Base-by-base conservation (phyloP, 2,329 filamentous ascomycete genomes). In the Biscogniauxia marginata region DNA sequence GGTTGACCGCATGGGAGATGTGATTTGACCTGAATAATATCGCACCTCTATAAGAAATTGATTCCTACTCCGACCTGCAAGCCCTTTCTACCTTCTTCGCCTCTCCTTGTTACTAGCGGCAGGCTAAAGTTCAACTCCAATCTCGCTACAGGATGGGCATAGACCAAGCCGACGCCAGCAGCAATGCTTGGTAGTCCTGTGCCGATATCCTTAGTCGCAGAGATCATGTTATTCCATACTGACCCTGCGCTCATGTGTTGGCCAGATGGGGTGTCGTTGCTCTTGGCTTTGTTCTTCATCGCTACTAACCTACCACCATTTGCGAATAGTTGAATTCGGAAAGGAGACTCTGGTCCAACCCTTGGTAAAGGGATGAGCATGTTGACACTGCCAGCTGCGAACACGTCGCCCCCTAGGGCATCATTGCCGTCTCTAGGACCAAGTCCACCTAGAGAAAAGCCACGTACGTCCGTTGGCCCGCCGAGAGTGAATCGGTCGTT, bases 41-140 rank as follows among this genome's bases (percentile, higher is more conserved):
- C 39, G 24, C 18, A 19, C 23, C 21, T n/a, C 64, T 89, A 98
- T 81, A 98, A 76, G 72, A 99, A 97, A 76, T 90, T 96, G 70
- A 99, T 92, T 50, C 95, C 95, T 44, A 99, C 91, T n/a, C 95
- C 95, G 67, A 99, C 87, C 72, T 95, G 92, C 61, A 99, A 71
- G 1, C 95, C 95, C 77, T 99, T 99, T 54, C 93, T 85, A 16
- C 86, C 88, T 65, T 95, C 88, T 75, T 99, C 95, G 34, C 91
- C 92, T 61, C 83, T 87, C 56, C 95, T 83, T 67, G 91, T 73
- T 18, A 93, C 87, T 57, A 99, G 73, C 1, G 95, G 95, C 63
- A 99, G 73, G 66, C 90, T 92, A 71, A 99, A 96, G 75, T 99
- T 99, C 64, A 99, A 79, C 77, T 99, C 95, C 62, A 99, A 97